A percentile compares a stretch with the other conserved stretches of the same genome.
Evolutionary conservation across 2,329 filamentous ascomycete species (phyloP).

Genomic region (Daldinia sp.): DNA sequence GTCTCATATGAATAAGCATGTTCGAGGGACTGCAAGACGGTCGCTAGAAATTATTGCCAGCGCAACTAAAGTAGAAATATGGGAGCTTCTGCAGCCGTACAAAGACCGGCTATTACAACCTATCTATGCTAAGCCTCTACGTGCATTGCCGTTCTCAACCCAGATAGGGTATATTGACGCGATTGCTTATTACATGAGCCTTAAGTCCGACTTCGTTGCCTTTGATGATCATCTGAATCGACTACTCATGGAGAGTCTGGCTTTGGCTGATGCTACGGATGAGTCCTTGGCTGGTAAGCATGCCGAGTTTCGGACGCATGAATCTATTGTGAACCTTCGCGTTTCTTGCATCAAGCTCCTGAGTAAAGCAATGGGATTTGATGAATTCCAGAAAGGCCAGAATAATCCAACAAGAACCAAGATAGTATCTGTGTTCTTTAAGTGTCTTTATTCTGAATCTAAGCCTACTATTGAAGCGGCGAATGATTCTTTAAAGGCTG

Average conservation of each 20-base stretch:
- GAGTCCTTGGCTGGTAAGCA: constrained; percentile 93
- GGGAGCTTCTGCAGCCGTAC: constrained; percentile 87
- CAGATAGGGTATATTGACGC: constrained; percentile 99
- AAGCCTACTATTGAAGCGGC: constrained; percentile 92
- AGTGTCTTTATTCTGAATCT: constrained; percentile 92
- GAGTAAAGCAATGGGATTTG: constrained; percentile 91
- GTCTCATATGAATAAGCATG: constrained; percentile 94
- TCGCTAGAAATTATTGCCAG: constrained; percentile 84
- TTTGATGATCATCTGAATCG: constrained; percentile 94
- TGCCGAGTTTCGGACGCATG: constrained; percentile 92
- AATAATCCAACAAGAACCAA: constrained; percentile 71
- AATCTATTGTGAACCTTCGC: constrained; percentile 88
- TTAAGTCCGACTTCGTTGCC: constrained; percentile 87
- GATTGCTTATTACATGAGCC: constrained; percentile 90
- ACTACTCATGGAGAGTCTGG: constrained; percentile 90
- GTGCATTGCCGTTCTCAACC: constrained; percentile 89
- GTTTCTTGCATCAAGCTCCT: constrained; percentile 94
- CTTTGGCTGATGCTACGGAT: constrained; percentile 92
- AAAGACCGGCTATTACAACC: constrained; percentile 89
- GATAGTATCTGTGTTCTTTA: constrained; percentile 97
- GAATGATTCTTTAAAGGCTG: constrained; percentile 86
- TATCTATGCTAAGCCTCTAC: constrained; percentile 93
- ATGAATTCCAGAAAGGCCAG: constrained; percentile 83
- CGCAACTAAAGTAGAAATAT: constrained; percentile 78
- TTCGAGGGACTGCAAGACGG: constrained; percentile 84